Base-by-base conservation (phyloP, 2,329 filamentous ascomycete species). In the Verruconis gallopava region DNA sequence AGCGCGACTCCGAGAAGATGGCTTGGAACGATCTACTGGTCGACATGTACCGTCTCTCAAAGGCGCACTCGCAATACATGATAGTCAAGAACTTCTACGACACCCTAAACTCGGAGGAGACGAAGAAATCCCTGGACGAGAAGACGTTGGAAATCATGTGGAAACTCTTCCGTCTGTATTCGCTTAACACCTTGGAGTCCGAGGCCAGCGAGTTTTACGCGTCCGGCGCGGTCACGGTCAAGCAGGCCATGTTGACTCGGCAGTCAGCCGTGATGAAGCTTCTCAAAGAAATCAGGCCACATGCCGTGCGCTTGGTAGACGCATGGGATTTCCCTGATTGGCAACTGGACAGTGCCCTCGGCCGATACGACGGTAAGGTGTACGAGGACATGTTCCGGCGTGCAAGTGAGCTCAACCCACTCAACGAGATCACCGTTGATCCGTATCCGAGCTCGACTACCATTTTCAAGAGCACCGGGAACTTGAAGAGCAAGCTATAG, bases 71-170 rank as follows among this genome's bases (percentile, higher is more conserved):
- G 0, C 80, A 86, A 59, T 85, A 85, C 59, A 71, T 85, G 50
- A 72, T 85, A 0, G 80, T 85, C 48, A 85, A 82, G 68, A 82
- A 78, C 65, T 86, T 85, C 64, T 84, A 91, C 62, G 68, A 76
- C 3, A 67, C 73, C 2, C 73, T 89, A 15, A 74, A 79, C 53
- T 52, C 66, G 0, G 66, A 70, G 43, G 81, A 78, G 0, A 61
- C 72, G 12, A 33, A 38, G 34, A 28, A 30, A 9, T 58, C 59
- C 1, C 54, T 42, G 11, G 42, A 44, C n/a, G 20, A 17, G 9
- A 41, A 21, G 9, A 36, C 42, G 4, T 20, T n/a, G n/a, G 37
- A 28, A 9, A 19, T 83, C 6, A 62, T 85, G 51, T 73, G 77
- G 61, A 76, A 77, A 51, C 67, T 81, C 22, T 81, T 79, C 72